Conservation (phyloP, 2,329 filamentous ascomycete species). For the Aspergillus phoenicis region DNA sequence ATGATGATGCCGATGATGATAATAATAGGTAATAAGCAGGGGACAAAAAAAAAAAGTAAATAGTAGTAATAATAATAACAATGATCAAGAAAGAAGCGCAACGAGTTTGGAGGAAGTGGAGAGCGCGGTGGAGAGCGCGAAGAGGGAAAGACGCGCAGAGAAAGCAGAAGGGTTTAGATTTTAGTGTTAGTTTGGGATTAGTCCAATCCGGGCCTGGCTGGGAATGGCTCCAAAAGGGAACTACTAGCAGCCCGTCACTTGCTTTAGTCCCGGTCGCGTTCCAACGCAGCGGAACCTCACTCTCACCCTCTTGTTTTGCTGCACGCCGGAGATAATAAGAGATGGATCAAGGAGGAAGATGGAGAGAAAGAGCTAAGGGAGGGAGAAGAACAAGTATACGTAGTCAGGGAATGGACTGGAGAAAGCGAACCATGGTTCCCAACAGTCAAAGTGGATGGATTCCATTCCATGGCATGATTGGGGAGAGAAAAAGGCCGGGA, state of each 20-base stretch:
- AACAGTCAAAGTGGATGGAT: background rate
- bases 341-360: background rate
- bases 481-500: background rate
- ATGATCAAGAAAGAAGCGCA: conserved; percentile 1
- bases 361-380: background rate
- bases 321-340: too few relatives aligned
- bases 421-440: conserved; percentile 3
- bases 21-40: conserved; percentile 4
- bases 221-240: background rate
- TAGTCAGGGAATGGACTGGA: too few relatives aligned
- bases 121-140: conserved; percentile 5
- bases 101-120: conserved; percentile 7
- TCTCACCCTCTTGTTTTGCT: background rate
- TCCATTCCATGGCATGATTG: background rate
- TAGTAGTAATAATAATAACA: too few relatives aligned
- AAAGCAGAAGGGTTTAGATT: conserved; percentile 7
- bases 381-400: background rate
- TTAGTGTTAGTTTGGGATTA: conserved; percentile 13
- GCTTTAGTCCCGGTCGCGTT: conserved; percentile 17
- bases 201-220: background rate
- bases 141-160: conserved; percentile 9
- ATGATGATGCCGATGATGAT: background rate
- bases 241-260: conserved; percentile 8
- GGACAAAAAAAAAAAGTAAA: background rate
- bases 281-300: conserved; percentile 24